Evolutionary conservation across 805 yeast species (phyloP), one percentile per base, ranked within the genome.

Genomic region (Lachancea sp.): DNA sequence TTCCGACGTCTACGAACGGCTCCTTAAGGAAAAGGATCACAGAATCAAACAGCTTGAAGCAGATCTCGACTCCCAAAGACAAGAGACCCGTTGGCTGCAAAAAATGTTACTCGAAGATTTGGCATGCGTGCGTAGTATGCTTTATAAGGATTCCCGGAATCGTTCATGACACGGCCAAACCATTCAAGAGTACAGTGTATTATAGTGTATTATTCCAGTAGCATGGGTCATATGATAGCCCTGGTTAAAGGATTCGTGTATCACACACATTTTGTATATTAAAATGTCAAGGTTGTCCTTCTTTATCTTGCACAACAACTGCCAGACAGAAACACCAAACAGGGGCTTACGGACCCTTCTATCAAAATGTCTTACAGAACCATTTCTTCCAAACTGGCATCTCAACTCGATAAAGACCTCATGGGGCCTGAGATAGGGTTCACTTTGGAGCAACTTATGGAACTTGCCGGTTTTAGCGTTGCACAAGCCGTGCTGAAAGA

Each of bases 381-480:
- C 2, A 63, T 77, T 1, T 66, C 74, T 1, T 71, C 79, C 0
- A 68, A 70, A 37, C 40, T 67, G 2, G 98, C 98, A 0, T 82
- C 91, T 0, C 76, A 76, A 34, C 73, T 91, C 22, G 99, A 91
- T 57, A 73, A 75, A 50, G 96, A 90, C 57, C 72, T 91, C 48
- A 91, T 93, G 97, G 80, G 93, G 1, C 66, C 84, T 0, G 81
- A 81, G 2, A 93, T 57, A 38, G 64, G 62, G 18, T 64, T 57
- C 51, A 59, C 66, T 11, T 42, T 57, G 27, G 57, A 63, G 38
- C 66, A 59, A 41, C 42, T 74, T 68, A 93, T 93, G 99, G 99
- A 93, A 65, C 71, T 93, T 36, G 99, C 99, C 0, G 99, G 99
- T 0, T 72, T 90, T 25, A 80, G 96, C 1, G 97, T 91, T 9